These are phyloP conservation scores for Eimeria tenella DNA, from an alignment of 169 alveolate species.

Conservation along the genomic window DNA sequence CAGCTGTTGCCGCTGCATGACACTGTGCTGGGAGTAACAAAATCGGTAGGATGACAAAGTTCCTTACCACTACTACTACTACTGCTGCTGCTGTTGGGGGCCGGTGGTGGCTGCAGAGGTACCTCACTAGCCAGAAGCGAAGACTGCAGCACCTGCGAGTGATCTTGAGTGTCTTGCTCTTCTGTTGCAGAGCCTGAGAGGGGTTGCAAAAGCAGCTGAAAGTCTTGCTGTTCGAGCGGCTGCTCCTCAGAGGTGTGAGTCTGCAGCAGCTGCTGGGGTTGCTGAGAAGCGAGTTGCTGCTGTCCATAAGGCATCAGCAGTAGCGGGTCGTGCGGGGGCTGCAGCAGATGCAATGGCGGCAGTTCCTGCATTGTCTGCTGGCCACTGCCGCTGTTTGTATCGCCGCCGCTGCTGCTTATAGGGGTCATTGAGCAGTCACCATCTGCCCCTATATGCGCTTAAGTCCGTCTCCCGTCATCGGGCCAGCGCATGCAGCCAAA, in stretches of 20 bases:
- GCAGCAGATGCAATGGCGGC: conserved; percentile 62
- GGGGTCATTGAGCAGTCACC: conserved; percentile 20
- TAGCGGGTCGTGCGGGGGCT: conserved; percentile 35
- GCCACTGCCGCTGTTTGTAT: conserved; percentile 45
- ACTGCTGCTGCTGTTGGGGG: conserved; percentile 25
- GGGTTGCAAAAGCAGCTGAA: conserved; percentile 1
- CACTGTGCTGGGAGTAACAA: conserved; percentile 11
- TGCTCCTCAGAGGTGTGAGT: neutral
- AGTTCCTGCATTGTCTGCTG: conserved; percentile 33
- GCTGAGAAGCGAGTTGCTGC: neutral
- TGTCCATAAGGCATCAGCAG: conserved; percentile 1
- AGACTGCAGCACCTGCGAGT: conserved; percentile 13
- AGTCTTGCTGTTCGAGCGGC: neutral
- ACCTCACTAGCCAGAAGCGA: conserved; percentile 16
- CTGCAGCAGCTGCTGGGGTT: conserved; percentile 42
- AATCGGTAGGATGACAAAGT: conserved; percentile 23
- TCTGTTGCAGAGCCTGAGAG: neutral
- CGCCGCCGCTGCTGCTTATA: conserved; percentile 24
- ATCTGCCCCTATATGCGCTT: neutral
- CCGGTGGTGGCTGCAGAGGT: conserved; percentile 43
- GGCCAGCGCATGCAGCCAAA: neutral
- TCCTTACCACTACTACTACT: conserved; percentile 13
- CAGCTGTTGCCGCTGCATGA: neutral
- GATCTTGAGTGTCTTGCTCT: neutral
- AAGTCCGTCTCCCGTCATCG: neutral